phyloP scores from a whole-genome alignment of 2,329 filamentous ascomycete genomes.

The Fusarium praegraminearum region DNA sequence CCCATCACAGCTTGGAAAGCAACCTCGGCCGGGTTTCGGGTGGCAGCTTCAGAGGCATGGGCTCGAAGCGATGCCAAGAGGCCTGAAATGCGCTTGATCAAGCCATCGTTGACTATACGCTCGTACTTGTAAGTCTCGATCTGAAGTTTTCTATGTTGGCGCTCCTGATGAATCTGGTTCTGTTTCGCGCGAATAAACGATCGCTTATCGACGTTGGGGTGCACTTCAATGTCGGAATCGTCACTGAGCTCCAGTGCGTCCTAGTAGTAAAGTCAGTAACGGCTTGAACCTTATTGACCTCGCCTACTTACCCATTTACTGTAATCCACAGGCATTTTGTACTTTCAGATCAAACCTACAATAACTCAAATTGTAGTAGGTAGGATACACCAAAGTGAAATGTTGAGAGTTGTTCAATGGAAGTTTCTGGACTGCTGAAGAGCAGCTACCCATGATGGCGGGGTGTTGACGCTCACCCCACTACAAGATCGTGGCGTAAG shows the following conservation, averaged over 20 bases:
- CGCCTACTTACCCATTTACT: conserved; percentile 73
- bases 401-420: conserved; percentile 22
- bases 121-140: conserved; percentile 95
- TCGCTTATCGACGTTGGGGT: conserved; percentile 98
- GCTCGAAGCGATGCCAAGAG: conserved; percentile 80
- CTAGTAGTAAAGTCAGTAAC: conserved; percentile 54
- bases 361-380: background rate
- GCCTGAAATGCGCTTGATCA: conserved; percentile 84
- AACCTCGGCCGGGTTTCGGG: conserved; percentile 78
- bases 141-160: conserved; percentile 84
- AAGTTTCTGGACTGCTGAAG: conserved; percentile 46
- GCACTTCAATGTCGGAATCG: conserved; percentile 97
- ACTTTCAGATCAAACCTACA: background rate
- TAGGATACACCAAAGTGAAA: background rate
- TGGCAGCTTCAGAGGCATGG: conserved; percentile 76
- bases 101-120: conserved; percentile 89
- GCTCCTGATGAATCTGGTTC: conserved; percentile 93
- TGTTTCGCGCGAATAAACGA: conserved; percentile 99
- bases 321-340: conserved; percentile 66
- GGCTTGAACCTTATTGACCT: background rate
- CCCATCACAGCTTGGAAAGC: conserved; percentile 93
- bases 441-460: conserved; percentile 46
- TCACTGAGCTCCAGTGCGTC: conserved; percentile 96
- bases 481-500: conserved; percentile 22
- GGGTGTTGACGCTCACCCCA: conserved; percentile 43